These are phyloP conservation scores for Pichia sp. DNA, from an alignment of 1,139 yeast genomes.

Conservation along the genomic window DNA sequence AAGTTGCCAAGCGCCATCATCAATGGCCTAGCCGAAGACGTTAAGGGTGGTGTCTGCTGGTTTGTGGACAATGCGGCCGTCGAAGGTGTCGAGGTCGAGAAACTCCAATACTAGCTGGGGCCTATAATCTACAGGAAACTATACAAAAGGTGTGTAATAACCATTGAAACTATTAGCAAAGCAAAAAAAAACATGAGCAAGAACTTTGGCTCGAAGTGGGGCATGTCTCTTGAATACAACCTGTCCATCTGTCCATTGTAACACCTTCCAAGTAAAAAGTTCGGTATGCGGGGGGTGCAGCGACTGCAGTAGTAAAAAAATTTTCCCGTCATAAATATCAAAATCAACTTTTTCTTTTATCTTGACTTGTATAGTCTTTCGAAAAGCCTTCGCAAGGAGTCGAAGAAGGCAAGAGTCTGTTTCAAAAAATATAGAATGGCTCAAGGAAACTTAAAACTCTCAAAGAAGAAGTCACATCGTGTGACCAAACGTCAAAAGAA, in stretches of 20 bases:
- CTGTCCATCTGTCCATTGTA: too few relatives aligned
- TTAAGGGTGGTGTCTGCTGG: slow-evolving; percentile 57
- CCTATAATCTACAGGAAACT: neutral
- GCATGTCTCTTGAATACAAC: too few relatives aligned
- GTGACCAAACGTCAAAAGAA: slow-evolving; percentile 51
- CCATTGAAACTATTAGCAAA: neutral
- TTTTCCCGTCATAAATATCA: too few relatives aligned
- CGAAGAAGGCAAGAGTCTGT: neutral
- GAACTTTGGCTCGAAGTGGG: too few relatives aligned
- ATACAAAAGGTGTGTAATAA: neutral
- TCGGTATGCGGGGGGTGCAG: too few relatives aligned
- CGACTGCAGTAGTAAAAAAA: too few relatives aligned
- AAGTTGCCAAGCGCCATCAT: slow-evolving; percentile 73
- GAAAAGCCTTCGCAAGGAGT: neutral
- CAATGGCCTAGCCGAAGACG: slow-evolving; percentile 35
- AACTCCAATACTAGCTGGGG: slow-evolving; percentile 5
- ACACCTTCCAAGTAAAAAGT: too few relatives aligned
- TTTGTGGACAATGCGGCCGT: slow-evolving; percentile 76
- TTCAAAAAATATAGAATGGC: slow-evolving; percentile 38
- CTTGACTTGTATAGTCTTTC: neutral
- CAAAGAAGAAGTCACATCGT: slow-evolving; percentile 46
- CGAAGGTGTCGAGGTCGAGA: slow-evolving; percentile 49
- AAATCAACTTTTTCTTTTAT: too few relatives aligned
- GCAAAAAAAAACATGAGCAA: too few relatives aligned
- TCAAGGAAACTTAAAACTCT: slow-evolving; percentile 48